Conservation (phyloP, 345 rosid genomes). For the Cochlearia excelsa region DNA sequence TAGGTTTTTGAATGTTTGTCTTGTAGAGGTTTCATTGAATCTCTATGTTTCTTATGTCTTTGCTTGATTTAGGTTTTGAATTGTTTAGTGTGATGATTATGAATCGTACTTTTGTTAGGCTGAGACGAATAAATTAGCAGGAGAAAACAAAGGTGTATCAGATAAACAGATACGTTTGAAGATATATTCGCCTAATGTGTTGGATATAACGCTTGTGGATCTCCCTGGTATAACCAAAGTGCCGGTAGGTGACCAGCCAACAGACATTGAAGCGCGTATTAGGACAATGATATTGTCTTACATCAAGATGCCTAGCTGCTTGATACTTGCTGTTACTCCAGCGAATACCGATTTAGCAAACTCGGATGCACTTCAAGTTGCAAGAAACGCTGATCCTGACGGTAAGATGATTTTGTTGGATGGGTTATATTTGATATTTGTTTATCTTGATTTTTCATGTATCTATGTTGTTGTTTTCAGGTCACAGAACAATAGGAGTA, state of each 20-base stretch:
- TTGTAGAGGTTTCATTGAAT: no score
- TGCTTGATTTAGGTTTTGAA: no score
- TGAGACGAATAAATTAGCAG: conserved; percentile 64
- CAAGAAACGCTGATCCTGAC: conserved; percentile 56
- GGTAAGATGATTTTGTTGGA: conserved; percentile 32
- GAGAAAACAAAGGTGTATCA: conserved; percentile 58
- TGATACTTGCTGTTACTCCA: conserved; percentile 67
- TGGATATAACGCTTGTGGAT: conserved; percentile 64
- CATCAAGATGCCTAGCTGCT: conserved; percentile 48
- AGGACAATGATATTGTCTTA: conserved; percentile 53
- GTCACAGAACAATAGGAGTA: conserved; percentile 65
- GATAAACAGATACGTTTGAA: conserved; percentile 55
- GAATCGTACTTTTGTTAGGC: conserved; percentile 37
- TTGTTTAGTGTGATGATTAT: background rate
- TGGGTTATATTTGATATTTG: background rate
- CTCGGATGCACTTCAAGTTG: conserved; percentile 75
- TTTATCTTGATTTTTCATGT: conserved; percentile 9
- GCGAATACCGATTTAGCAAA: conserved; percentile 73
- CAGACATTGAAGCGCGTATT: conserved; percentile 56
- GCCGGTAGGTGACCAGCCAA: conserved; percentile 74
- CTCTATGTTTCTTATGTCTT: no score
- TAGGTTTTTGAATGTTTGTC: no score
- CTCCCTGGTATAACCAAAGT: conserved; percentile 75
- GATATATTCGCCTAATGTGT: conserved; percentile 58
- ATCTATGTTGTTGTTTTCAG: conserved; percentile 37